These are phyloP conservation scores for Fusarium sp. DNA, from an alignment of 2,329 filamentous ascomycete genomes.

Conservation along the genomic window DNA sequence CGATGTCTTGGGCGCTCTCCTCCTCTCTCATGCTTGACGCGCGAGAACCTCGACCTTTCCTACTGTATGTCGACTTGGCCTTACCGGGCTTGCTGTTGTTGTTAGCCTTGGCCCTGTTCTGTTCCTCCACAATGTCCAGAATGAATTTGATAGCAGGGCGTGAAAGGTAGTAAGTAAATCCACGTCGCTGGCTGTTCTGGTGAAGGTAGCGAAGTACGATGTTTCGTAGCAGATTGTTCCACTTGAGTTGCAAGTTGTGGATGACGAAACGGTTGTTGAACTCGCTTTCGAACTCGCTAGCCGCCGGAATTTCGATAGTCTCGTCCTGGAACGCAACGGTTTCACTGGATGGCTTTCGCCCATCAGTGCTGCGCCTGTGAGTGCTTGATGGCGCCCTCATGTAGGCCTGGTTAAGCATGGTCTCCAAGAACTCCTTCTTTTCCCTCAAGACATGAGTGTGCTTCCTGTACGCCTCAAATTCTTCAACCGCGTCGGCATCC, in stretches of 20 bases:
- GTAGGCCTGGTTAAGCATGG: conserved; percentile 64
- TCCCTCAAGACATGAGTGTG: conserved; percentile 67
- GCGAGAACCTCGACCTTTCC: conserved; percentile 48
- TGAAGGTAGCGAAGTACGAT: conserved; percentile 98
- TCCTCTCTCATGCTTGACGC: conserved; percentile 60
- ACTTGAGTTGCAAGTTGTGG: conserved; percentile 97
- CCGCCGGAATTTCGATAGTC: conserved; percentile 73
- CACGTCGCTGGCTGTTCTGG: conserved; percentile 93
- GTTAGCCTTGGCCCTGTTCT: conserved; percentile 74
- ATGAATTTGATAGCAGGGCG: conserved; percentile 97
- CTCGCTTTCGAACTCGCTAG: conserved; percentile 88
- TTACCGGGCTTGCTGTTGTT: conserved; percentile 45
- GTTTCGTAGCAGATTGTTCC: conserved; percentile 96
- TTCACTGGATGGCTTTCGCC: conserved; percentile 48
- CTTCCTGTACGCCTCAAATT: conserved; percentile 69
- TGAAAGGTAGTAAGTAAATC: conserved; percentile 98
- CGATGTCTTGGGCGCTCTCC: conserved; percentile 72
- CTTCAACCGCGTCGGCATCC: conserved; percentile 62
- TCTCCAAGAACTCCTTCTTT: conserved; percentile 68
- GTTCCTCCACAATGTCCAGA: conserved; percentile 95
- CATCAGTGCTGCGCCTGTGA: conserved; percentile 40
- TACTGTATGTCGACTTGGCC: conserved; percentile 42
- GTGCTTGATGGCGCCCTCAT: conserved; percentile 48
- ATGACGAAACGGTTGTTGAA: conserved; percentile 99
- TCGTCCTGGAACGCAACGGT: conserved; percentile 65